Percentiles rank a stretch among this genome's conserved stretches.
phyloP scores from a whole-genome alignment of 2,329 filamentous ascomycete genomes.

The Penicillium sp. region DNA sequence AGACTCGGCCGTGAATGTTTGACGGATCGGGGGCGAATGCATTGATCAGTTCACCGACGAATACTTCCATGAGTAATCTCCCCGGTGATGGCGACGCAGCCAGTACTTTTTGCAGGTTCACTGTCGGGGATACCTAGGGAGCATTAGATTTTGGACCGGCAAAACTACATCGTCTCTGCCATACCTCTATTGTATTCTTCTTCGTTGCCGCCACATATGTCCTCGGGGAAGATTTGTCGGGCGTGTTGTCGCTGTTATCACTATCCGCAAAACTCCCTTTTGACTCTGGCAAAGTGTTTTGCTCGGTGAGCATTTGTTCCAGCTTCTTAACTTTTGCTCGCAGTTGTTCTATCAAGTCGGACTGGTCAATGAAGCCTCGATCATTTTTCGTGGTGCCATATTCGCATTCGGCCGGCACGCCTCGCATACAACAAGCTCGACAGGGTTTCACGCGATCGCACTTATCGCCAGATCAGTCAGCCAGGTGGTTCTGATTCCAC shows the following conservation, averaged over 20 bases:
- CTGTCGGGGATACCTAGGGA: constrained; percentile 1
- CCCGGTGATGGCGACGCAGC: constrained; percentile 18
- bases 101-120: constrained; percentile 13
- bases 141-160: background rate
- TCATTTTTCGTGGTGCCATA: constrained; percentile 28
- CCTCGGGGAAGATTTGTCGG: background rate
- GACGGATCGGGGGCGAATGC: constrained; percentile 21
- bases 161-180: background rate
- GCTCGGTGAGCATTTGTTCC: constrained; percentile 19
- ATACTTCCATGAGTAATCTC: constrained; percentile 21
- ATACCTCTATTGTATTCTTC: background rate
- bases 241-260: too few relatives aligned
- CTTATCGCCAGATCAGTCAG: constrained; percentile 3
- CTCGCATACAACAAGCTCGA: constrained; percentile 27
- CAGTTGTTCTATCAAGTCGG: constrained; percentile 25
- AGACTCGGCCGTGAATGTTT: constrained; percentile 17
- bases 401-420: constrained; percentile 28
- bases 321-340: constrained; percentile 19
- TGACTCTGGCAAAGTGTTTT: background rate
- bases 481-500: background rate
- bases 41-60: constrained; percentile 22
- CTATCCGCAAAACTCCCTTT: background rate
- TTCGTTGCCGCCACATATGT: background rate
- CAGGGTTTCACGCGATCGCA: constrained; percentile 31
- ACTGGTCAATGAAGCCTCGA: constrained; percentile 28